Conservation (phyloP, 345 rosid genomes). For the Cardamine occulta region DNA sequence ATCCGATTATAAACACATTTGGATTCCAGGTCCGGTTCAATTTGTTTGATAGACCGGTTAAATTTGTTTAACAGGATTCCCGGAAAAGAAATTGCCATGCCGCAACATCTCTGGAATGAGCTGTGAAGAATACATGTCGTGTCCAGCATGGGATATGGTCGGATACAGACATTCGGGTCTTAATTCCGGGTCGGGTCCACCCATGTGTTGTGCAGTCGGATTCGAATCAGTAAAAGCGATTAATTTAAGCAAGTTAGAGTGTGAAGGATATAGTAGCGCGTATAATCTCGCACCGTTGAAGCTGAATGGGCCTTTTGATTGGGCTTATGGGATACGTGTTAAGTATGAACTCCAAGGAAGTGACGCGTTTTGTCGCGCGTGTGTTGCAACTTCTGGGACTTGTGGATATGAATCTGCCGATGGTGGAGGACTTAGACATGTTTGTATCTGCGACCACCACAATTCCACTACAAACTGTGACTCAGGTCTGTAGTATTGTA, state of each 20-base stretch:
- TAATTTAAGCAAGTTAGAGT: slow-evolving; percentile 65
- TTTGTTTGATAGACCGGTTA: not conserved
- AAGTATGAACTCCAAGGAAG: slow-evolving; percentile 75
- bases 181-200: slow-evolving; percentile 53
- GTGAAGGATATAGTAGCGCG: slow-evolving; percentile 89
- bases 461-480: slow-evolving; percentile 91
- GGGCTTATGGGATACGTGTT: slow-evolving; percentile 83
- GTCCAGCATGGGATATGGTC: slow-evolving; percentile 70
- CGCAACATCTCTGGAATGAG: slow-evolving; percentile 92
- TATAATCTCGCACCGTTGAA: slow-evolving; percentile 73
- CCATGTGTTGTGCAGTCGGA: slow-evolving; percentile 77
- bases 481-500: slow-evolving; percentile 47
- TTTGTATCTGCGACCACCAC: slow-evolving; percentile 68
- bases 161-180: slow-evolving; percentile 48
- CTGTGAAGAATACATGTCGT: slow-evolving; percentile 76
- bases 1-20: not conserved
- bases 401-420: slow-evolving; percentile 65
- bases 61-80: slow-evolving; percentile 57
- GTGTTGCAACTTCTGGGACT: slow-evolving; percentile 83
- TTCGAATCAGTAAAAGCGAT: slow-evolving; percentile 78
- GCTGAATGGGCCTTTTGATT: slow-evolving; percentile 54
- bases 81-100: slow-evolving; percentile 77
- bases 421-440: slow-evolving; percentile 66
- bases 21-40: not conserved
- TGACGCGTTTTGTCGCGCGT: slow-evolving; percentile 73